A percentile compares a stretch with the other conserved stretches of the same genome.
These are phyloP conservation scores for Galerina marginata DNA, from an alignment of 768 basidiomycete genomes.

Conservation along the genomic window DNA sequence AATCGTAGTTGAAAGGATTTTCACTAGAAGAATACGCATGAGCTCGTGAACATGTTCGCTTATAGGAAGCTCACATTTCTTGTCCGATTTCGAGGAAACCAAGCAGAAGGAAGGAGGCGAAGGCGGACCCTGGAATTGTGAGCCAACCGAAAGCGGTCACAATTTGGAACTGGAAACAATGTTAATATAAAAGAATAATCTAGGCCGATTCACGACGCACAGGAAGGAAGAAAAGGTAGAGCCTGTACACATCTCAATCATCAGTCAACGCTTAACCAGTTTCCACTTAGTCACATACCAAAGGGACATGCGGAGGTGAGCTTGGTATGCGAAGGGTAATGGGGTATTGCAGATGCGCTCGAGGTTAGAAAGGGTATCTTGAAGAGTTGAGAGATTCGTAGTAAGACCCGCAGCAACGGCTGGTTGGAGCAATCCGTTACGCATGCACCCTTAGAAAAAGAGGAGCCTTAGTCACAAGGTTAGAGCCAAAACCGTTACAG, in stretches of 20 bases:
- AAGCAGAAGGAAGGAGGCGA: slow-evolving; percentile 65
- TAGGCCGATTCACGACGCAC: slow-evolving; percentile 29
- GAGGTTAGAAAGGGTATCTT: slow-evolving; percentile 63
- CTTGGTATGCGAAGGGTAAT: slow-evolving; percentile 74
- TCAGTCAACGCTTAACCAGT: slow-evolving; percentile 52
- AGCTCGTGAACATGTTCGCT: neutral
- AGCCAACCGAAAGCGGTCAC: slow-evolving; percentile 46
- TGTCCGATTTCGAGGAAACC: slow-evolving; percentile 75
- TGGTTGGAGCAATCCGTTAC: slow-evolving; percentile 50
- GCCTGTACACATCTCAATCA: slow-evolving; percentile 38
- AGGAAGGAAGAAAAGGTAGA: slow-evolving; percentile 49
- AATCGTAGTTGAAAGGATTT: slow-evolving; percentile 71
- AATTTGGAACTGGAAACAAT: slow-evolving; percentile 53
- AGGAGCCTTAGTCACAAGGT: neutral
- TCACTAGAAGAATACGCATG: slow-evolving; percentile 43
- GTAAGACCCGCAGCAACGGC: slow-evolving; percentile 59
- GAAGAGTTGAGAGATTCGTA: slow-evolving; percentile 50
- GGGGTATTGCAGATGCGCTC: slow-evolving; percentile 71
- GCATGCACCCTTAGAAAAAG: slow-evolving; percentile 38
- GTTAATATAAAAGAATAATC: slow-evolving; percentile 36
- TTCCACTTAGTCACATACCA: slow-evolving; percentile 57
- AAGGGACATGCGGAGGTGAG: slow-evolving; percentile 65
- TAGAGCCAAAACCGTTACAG: slow-evolving; percentile 24
- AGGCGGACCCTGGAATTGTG: slow-evolving; percentile 67
- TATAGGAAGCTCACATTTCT: slow-evolving; percentile 50